Evolutionary conservation across 2,329 filamentous ascomycete genomes (phyloP).

Genomic region (Fusarium brevicatenulatum): DNA sequence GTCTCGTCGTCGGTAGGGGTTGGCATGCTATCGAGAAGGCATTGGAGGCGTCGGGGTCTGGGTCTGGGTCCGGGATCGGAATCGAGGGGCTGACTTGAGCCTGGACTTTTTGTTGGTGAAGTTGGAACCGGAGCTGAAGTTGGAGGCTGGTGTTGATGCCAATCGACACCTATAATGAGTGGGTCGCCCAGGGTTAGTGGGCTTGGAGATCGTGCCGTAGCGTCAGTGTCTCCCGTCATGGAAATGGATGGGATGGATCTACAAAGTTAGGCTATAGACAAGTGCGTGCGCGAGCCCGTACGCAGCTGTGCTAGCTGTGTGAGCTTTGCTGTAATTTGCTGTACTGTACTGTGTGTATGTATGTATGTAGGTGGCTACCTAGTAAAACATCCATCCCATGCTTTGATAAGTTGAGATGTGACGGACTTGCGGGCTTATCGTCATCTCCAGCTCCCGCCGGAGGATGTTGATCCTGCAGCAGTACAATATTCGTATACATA

Average conservation of each 20-base stretch:
- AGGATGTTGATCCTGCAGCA: not conserved
- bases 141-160: slow-evolving; percentile 27
- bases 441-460: not conserved
- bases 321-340: not conserved
- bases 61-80: not conserved
- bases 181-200: slow-evolving; percentile 34
- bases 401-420: not conserved
- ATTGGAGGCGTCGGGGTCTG: slow-evolving; percentile 21
- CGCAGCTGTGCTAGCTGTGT: not conserved
- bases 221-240: slow-evolving; percentile 19
- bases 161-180: slow-evolving; percentile 28
- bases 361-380: not conserved
- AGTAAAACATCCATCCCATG: not conserved
- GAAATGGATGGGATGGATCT: slow-evolving; percentile 11
- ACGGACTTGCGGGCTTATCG: not conserved
- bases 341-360: not conserved
- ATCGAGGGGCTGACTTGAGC: slow-evolving; percentile 1
- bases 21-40: slow-evolving; percentile 46
- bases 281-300: slow-evolving; percentile 1
- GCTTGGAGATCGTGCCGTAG: slow-evolving; percentile 32
- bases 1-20: slow-evolving; percentile 54
- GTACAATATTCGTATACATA: slow-evolving; percentile 9
- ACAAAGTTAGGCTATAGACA: not conserved
- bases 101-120: slow-evolving; percentile 5
- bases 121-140: slow-evolving; percentile 1